Evolutionary conservation across 768 basidiomycete species (phyloP), one percentile per base, ranked within the genome.

Genomic region (Mycena venus): DNA sequence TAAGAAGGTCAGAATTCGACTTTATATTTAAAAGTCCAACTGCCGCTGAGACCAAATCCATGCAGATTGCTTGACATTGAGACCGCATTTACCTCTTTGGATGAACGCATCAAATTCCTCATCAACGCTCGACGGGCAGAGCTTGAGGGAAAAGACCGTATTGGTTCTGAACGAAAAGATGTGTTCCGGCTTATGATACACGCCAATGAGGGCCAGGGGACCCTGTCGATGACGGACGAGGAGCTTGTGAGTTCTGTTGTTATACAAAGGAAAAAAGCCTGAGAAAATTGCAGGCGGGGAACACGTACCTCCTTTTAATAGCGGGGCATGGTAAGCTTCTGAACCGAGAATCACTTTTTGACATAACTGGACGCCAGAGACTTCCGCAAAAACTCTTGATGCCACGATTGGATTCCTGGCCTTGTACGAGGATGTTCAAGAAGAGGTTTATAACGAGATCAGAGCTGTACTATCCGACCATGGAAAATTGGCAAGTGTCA

Each of bases 401-500:
- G 84, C 80, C 56, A 80, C 81, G 3, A 61, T 86, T 17, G 84
- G 79, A 7, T 80, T 83, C 56, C 78, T 86, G 8, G 83, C 83
- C 0, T 56, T 85, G 2, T 75, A 84, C 63, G 80, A 83, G 19
- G 82, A 84, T 25, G 77, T 81, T 53, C 85, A 86, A 76, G 79
- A 85, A 23, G 80, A 80, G 72, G 77, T 82, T 7, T 79, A 80
- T 68, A 69, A 80, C 4, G 77, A 84, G 23, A 81, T 84, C 27
- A 55, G 61, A 42, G 40, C 59, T 17, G 75, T 78, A 23, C 12
- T 61, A 8, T 25, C 66, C 9, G 31, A 21, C 9, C 15, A 38
- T 14, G 31, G 59, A 6, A 34, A 60, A 51, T 14, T 61, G 36
- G 68, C 62, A 12, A 21, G 58, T 38, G 21, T 19, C 53, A 12